Evolutionary conservation across 805 yeast genomes (phyloP).

Genomic region (Metschnikowia henanensis): DNA sequence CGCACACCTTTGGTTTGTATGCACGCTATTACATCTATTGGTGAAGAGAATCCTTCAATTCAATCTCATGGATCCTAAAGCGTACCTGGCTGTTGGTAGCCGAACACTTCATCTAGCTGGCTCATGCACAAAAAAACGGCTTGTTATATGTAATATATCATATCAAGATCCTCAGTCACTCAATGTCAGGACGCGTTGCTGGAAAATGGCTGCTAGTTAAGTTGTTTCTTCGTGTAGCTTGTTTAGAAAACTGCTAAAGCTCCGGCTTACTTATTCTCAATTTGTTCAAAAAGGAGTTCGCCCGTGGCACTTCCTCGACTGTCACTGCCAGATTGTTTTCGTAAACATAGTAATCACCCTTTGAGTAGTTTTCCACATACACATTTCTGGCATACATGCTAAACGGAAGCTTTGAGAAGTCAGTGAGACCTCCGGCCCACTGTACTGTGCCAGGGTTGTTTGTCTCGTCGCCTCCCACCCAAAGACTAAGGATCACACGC

Average conservation of each 20-base stretch:
- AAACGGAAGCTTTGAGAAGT: conserved; percentile 32
- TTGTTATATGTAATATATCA: no score
- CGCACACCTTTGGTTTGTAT: no score
- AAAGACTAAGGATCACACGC: conserved; percentile 35
- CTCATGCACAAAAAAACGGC: no score
- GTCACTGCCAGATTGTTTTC: conserved; percentile 19
- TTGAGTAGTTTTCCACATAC: conserved; percentile 27
- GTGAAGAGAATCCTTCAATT: no score
- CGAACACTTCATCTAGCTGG: no score
- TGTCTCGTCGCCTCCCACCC: conserved; percentile 43
- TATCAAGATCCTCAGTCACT: no score
- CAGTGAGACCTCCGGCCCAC: conserved; percentile 43
- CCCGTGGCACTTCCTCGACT: background rate
- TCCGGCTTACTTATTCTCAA: background rate
- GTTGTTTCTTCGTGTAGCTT: no score
- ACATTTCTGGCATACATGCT: conserved; percentile 28
- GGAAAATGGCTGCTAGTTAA: no score
- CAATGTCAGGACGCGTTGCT: no score
- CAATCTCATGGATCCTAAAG: no score
- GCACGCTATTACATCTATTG: no score
- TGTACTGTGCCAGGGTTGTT: conserved; percentile 36
- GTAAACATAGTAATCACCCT: conserved; percentile 30
- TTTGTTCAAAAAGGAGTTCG: background rate
- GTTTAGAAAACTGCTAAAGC: background rate
- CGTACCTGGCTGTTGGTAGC: no score